Base-by-base conservation (phyloP, 2,329 filamentous ascomycete species). In the Thermothelomyces thermophilus region DNA sequence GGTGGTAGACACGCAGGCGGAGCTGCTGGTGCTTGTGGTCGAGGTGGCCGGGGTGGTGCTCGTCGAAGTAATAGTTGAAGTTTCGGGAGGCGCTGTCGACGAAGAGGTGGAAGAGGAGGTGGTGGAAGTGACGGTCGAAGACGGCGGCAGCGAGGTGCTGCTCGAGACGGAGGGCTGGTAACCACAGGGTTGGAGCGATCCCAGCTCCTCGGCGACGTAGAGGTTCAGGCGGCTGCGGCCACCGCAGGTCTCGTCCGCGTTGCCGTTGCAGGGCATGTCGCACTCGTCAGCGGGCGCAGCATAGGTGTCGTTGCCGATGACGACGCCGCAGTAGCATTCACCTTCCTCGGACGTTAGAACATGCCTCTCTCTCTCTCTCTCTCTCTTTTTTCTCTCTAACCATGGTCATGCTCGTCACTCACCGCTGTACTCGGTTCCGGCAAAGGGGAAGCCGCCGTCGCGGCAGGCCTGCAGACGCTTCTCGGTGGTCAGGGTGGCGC, bases 291-390 rank as follows among this genome's bases (percentile, higher is more conserved):
- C 51, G 42, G 66, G 61, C 10, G 67, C 69, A 28, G 66, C 58
- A 28, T 52, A 52, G 5, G 70, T 73, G 48, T 67, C 66, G 55
- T 74, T 74, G 34, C 75, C 77, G 30, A 81, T 66, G 24, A 80
- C 70, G 34, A 73, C 73, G 39, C 74, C 74, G 56, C 75, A 77
- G 60, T 68, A 76, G 56, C 73, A 77, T 57, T 75, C 70, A 22
- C 66, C 66, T 60, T 22, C n/a, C 13, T 8, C 2, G 9, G 5
- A 19, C 20, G 51, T 56, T 22, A 55, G 43, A 14, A 14, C 19
- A 26, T 22, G 10, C 17, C n/a, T n/a, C n/a, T n/a, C n/a, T n/a
- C n/a, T n/a, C n/a, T n/a, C n/a, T n/a, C n/a, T n/a, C n/a, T n/a
- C n/a, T n/a, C n/a, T n/a, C n/a, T n/a, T n/a, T n/a, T n/a, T n/a